Evolutionary conservation across 1,139 yeast species (phyloP).

Genomic region (Hanseniaspora gamundiae): DNA sequence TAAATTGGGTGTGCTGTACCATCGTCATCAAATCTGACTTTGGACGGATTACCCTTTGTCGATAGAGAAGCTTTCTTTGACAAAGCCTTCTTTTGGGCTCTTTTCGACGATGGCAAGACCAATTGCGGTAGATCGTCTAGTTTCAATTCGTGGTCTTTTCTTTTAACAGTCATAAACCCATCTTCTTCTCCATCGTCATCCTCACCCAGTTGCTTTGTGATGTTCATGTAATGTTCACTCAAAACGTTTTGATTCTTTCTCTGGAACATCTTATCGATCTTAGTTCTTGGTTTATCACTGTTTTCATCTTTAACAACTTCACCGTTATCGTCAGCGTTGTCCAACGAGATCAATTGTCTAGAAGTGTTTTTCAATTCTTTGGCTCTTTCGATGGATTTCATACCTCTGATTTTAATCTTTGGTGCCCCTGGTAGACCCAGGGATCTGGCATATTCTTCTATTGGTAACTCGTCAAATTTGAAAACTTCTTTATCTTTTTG

Average conservation of each 20-base stretch:
- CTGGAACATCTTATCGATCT: constrained; percentile 92
- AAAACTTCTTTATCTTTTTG: constrained; percentile 85
- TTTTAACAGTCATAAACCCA: constrained; percentile 71
- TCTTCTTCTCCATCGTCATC: constrained; percentile 37
- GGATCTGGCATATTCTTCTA: constrained; percentile 76
- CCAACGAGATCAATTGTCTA: constrained; percentile 47
- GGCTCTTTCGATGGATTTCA: constrained; percentile 30
- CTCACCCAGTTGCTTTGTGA: constrained; percentile 31
- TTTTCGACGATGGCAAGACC: constrained; percentile 57
- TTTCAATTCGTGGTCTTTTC: constrained; percentile 56
- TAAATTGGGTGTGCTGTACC: constrained; percentile 85
- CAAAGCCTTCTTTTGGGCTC: constrained; percentile 79
- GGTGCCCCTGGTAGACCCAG: constrained; percentile 96
- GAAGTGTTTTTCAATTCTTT: constrained; percentile 78
- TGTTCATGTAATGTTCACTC: constrained; percentile 72
- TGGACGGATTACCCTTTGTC: constrained; percentile 58
- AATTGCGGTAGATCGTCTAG: constrained; percentile 57
- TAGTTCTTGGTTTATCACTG: constrained; percentile 50
- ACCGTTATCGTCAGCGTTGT: constrained; percentile 56
- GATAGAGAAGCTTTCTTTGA: constrained; percentile 72
- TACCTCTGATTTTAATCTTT: constrained; percentile 59
- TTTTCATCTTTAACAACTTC: constrained; percentile 33
- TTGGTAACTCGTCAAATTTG: constrained; percentile 60
- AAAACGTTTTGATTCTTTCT: constrained; percentile 87
- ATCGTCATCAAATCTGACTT: constrained; percentile 82